Percentiles rank a stretch among this genome's conserved stretches.
phyloP scores from a whole-genome alignment of 345 rosid species.

The Viola odorata region DNA sequence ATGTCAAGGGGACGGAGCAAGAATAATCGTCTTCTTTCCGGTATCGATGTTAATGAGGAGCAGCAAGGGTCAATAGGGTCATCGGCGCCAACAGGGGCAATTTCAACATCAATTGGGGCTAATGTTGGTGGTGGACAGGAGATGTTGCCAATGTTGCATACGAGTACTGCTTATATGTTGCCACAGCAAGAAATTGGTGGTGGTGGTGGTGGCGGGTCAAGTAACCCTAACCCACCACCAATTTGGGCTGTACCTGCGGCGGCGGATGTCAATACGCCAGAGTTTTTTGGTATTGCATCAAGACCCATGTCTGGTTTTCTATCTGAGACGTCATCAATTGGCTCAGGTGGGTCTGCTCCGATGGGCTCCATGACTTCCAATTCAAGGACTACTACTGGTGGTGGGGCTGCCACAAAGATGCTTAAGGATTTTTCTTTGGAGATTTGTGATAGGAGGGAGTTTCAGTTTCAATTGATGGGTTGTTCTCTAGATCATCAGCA shows the following conservation, averaged over 20 bases:
- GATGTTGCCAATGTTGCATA: constrained; percentile 52
- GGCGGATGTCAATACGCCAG: too few species aligned
- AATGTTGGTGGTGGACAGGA: constrained; percentile 17
- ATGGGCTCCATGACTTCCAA: too few species aligned
- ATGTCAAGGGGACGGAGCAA: constrained; percentile 38
- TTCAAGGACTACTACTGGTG: constrained; percentile 3
- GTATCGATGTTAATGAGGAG: constrained; percentile 32
- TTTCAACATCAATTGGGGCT: not conserved
- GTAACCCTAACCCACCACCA: constrained; percentile 36
- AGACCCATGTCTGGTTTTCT: constrained; percentile 40
- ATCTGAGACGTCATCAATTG: constrained; percentile 20
- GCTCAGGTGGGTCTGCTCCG: constrained; percentile 4
- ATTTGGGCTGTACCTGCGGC: constrained; percentile 52
- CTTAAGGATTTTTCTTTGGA: constrained; percentile 60
- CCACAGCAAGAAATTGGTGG: constrained; percentile 5
- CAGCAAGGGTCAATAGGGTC: constrained; percentile 40
- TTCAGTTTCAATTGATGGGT: constrained; percentile 61
- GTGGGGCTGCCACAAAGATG: constrained; percentile 20
- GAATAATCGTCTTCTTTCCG: constrained; percentile 42
- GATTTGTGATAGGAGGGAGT: constrained; percentile 61
- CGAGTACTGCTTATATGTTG: constrained; percentile 30
- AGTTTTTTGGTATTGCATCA: constrained; percentile 32
- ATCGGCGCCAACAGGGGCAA: constrained; percentile 43
- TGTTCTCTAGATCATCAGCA: constrained; percentile 17
- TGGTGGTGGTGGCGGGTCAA: constrained; percentile 26